Percentiles rank a stretch among this genome's conserved stretches.
Conservation (phyloP, 192 early-diverging fungal species). For the Pilobolus umbonatus region DNA sequence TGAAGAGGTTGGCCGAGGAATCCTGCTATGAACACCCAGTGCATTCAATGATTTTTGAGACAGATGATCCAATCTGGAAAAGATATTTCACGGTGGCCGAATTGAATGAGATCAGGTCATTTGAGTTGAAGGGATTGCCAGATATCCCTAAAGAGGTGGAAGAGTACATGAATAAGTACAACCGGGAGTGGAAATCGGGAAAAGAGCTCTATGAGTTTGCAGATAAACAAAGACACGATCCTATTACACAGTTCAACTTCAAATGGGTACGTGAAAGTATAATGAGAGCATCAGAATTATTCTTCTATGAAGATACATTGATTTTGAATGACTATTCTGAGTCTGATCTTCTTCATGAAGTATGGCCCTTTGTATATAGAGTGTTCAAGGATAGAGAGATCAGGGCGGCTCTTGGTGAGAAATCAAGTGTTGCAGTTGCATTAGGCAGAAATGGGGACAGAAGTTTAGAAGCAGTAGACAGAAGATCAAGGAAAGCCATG, state of each 20-base stretch:
- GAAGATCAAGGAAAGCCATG: conserved; percentile 1
- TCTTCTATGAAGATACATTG: neutral
- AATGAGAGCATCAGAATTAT: neutral
- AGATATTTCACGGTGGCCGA: neutral
- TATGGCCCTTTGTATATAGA: conserved; percentile 1
- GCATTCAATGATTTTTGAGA: conserved; percentile 1
- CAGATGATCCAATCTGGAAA: conserved; percentile 6
- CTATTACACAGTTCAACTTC: neutral
- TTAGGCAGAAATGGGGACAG: neutral
- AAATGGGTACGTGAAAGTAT: conserved; percentile 4
- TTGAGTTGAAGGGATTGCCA: neutral
- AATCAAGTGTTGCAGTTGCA: neutral
- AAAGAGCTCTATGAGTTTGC: conserved; percentile 1
- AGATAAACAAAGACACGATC: neutral
- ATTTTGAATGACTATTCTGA: neutral
- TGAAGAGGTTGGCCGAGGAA: conserved; percentile 1
- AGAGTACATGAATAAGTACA: neutral
- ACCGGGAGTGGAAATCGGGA: conserved; percentile 4
- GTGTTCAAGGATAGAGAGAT: neutral
- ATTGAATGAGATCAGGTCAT: conserved; percentile 3
- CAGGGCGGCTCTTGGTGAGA: neutral
- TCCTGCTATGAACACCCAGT: conserved; percentile 12
- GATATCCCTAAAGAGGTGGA: neutral
- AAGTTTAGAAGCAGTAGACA: neutral
- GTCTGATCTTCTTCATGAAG: conserved; percentile 3